Evolutionary conservation across 805 yeast species (phyloP).

Genomic region (Starmerella roubikii): DNA sequence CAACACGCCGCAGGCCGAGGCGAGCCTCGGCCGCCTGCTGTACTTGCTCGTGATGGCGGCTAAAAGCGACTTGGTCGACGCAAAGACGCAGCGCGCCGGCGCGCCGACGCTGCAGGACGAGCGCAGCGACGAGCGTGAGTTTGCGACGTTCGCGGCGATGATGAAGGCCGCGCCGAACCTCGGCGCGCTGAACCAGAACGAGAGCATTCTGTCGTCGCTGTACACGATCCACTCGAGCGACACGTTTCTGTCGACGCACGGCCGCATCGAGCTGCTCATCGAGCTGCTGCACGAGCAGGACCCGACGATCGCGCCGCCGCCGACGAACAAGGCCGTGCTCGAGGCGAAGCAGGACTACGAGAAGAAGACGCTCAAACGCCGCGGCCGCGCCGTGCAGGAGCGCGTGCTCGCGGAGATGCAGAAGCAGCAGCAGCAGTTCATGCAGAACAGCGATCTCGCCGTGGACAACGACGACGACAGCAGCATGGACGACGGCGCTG

Average conservation of each 20-base stretch:
- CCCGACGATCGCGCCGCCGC: slow-evolving; percentile 14
- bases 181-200: slow-evolving; percentile 3
- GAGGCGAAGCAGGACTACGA: slow-evolving; percentile 22
- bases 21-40: slow-evolving; percentile 42
- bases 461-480: slow-evolving; percentile 27
- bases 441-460: slow-evolving; percentile 34
- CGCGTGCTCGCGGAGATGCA: slow-evolving; percentile 67
- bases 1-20: slow-evolving; percentile 34
- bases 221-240: slow-evolving; percentile 5
- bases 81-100: neutral
- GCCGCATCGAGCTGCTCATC: slow-evolving; percentile 10
- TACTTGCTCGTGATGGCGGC: slow-evolving; percentile 58
- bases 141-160: slow-evolving; percentile 5
- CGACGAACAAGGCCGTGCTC: slow-evolving; percentile 18
- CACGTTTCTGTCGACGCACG: slow-evolving; percentile 3
- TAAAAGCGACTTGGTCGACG: slow-evolving; percentile 26
- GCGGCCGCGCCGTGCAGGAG: slow-evolving; percentile 56
- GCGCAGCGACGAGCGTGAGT: neutral
- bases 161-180: neutral
- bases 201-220: slow-evolving; percentile 14
- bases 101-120: neutral
- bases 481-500: slow-evolving; percentile 19
- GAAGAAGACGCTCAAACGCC: slow-evolving; percentile 44
- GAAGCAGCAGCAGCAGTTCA: slow-evolving; percentile 65
- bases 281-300: slow-evolving; percentile 11